Percentiles rank a stretch among this genome's conserved stretches.
Conservation (phyloP, 176 grass and related monocot species). For the Zea luxurians region DNA sequence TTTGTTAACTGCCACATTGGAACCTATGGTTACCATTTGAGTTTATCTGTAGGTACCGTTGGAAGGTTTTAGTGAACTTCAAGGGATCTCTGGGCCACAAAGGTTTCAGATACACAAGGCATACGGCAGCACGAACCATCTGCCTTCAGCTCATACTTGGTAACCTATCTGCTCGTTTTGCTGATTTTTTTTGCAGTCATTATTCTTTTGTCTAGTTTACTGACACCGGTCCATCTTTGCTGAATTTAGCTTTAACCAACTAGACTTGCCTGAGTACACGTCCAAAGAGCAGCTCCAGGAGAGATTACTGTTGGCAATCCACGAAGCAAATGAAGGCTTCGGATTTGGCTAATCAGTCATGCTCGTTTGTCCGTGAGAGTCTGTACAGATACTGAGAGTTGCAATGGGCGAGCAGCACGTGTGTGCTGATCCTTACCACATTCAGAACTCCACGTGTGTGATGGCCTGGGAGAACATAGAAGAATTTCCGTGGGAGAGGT, state of each 20-base stretch:
- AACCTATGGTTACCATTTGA: conserved; percentile 18
- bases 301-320: conserved; percentile 83
- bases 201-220: conserved; percentile 12
- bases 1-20: background rate
- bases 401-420: conserved; percentile 23
- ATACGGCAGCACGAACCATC: conserved; percentile 87
- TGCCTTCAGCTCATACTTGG: conserved; percentile 99
- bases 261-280: conserved; percentile 94
- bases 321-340: conserved; percentile 97
- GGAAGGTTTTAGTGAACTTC: conserved; percentile 93
- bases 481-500: conserved; percentile 5
- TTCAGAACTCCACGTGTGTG: conserved; percentile 23
- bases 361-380: background rate
- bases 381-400: conserved; percentile 47
- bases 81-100: conserved; percentile 92
- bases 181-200: background rate
- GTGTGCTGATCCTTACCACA: background rate
- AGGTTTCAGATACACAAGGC: conserved; percentile 98
- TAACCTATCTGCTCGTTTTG: conserved; percentile 31
- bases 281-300: conserved; percentile 95
- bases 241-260: conserved; percentile 89
- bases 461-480: background rate
- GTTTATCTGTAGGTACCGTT: conserved; percentile 68
- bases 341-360: conserved; percentile 74
- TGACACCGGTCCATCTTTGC: background rate